These are phyloP conservation scores for Forsythia suspensa DNA, from an alignment of 257 asterid genomes.

Conservation along the genomic window DNA sequence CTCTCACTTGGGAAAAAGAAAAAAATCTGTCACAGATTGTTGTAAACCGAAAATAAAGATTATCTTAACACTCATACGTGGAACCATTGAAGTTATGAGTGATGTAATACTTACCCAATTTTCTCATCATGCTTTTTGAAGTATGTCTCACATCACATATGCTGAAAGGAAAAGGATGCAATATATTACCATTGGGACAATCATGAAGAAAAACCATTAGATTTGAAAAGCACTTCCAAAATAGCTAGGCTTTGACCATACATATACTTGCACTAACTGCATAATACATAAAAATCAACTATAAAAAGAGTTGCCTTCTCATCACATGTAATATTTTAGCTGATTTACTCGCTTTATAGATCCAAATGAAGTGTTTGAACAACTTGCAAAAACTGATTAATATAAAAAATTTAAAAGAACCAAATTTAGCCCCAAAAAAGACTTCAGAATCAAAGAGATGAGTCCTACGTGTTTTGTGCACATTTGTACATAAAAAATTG, in stretches of 20 bases:
- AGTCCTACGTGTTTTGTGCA: no score
- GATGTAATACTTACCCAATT: slow-evolving; percentile 62
- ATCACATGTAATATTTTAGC: not conserved
- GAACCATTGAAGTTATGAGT: slow-evolving; percentile 1
- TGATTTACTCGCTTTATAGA: not conserved
- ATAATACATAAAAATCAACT: not conserved
- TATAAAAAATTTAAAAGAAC: not conserved
- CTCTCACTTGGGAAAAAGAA: not conserved
- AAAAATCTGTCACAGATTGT: not conserved
- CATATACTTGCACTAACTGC: not conserved
- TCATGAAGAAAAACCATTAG: not conserved
- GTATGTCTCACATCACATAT: slow-evolving; percentile 95
- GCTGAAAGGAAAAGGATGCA: slow-evolving; percentile 42
- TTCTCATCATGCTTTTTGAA: slow-evolving; percentile 86
- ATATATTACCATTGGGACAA: slow-evolving; percentile 25
- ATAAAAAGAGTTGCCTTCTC: not conserved
- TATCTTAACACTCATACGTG: not conserved
- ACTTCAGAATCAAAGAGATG: not conserved
- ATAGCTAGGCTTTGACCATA: not conserved
- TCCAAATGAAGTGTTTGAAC: not conserved
- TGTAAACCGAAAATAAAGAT: not conserved
- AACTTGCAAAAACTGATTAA: not conserved
- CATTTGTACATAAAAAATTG: no score
- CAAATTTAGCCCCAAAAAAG: not conserved
- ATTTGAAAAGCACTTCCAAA: not conserved